Conservation (phyloP, 2,329 filamentous ascomycete species). For the Tympanopsis confertula region DNA sequence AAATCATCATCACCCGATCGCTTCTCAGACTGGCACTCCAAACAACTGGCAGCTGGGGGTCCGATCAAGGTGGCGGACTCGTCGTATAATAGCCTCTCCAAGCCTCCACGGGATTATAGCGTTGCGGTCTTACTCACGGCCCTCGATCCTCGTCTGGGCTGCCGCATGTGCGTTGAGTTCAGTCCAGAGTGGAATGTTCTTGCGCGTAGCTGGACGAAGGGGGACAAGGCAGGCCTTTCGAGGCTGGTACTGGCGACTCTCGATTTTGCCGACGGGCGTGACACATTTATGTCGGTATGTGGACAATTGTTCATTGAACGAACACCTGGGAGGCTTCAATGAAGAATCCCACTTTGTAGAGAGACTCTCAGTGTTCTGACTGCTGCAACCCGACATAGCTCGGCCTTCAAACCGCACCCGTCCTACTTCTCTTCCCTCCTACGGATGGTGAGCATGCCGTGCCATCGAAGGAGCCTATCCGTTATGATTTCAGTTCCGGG, state of each 20-base stretch:
- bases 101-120: slow-evolving; percentile 70
- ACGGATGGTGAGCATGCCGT: slow-evolving; percentile 72
- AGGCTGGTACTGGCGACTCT: slow-evolving; percentile 71
- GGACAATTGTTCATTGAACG: too few relatives aligned
- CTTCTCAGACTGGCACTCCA: slow-evolving; percentile 61
- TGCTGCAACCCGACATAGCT: too few relatives aligned
- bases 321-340: too few relatives aligned
- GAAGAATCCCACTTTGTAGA: too few relatives aligned
- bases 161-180: slow-evolving; percentile 77
- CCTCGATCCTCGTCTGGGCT: slow-evolving; percentile 71
- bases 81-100: slow-evolving; percentile 65
- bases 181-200: slow-evolving; percentile 89
- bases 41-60: slow-evolving; percentile 44
- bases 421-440: slow-evolving; percentile 77
- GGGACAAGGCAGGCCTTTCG: slow-evolving; percentile 64
- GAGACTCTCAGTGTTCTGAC: too few relatives aligned
- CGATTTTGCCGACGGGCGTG: slow-evolving; percentile 77
- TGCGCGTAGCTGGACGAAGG: slow-evolving; percentile 74
- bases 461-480: slow-evolving; percentile 52
- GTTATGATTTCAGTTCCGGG: slow-evolving; percentile 79
- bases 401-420: slow-evolving; percentile 84
- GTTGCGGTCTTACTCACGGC: slow-evolving; percentile 78
- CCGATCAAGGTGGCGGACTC: slow-evolving; percentile 71
- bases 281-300: slow-evolving; percentile 74
- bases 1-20: too few relatives aligned